These are phyloP conservation scores for Xylaria scruposa DNA, from an alignment of 495 filamentous ascomycete species.

Conservation along the genomic window DNA sequence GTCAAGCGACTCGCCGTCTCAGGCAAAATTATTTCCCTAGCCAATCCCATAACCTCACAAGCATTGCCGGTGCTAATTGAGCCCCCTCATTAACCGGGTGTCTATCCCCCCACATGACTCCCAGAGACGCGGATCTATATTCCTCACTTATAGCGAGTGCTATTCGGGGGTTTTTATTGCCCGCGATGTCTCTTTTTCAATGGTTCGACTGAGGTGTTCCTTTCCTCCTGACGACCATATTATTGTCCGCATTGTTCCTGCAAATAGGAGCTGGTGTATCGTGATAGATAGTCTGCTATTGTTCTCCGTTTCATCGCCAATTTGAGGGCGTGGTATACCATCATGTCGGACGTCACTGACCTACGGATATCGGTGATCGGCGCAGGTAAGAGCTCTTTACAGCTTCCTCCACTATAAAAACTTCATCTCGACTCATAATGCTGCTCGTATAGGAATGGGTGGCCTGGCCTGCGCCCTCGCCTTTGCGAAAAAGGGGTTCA, in stretches of 20 bases:
- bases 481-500: constrained; percentile 75
- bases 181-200: constrained; percentile 20
- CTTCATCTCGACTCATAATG: neutral
- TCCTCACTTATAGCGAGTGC: neutral
- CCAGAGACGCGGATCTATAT: constrained; percentile 22
- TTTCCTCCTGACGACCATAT: neutral
- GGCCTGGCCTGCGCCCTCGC: constrained; percentile 75
- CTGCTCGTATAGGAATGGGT: constrained; percentile 70
- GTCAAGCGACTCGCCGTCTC: constrained; percentile 3
- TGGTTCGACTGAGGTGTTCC: neutral
- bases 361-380: constrained; percentile 53
- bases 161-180: constrained; percentile 25
- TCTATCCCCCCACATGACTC: constrained; percentile 32
- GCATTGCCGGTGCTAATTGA: constrained; percentile 36
- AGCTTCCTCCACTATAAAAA: neutral
- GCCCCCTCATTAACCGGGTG: constrained; percentile 43
- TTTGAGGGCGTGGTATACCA: constrained; percentile 22
- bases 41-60: constrained; percentile 23
- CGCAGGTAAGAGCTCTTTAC: constrained; percentile 41
- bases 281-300: neutral
- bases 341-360: constrained; percentile 51
- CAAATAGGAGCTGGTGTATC: constrained; percentile 2
- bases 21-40: constrained; percentile 43
- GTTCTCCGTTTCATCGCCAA: neutral
- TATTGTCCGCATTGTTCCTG: neutral